These are phyloP conservation scores for Sutorius australiensis DNA, from an alignment of 768 basidiomycete genomes.

Conservation along the genomic window DNA sequence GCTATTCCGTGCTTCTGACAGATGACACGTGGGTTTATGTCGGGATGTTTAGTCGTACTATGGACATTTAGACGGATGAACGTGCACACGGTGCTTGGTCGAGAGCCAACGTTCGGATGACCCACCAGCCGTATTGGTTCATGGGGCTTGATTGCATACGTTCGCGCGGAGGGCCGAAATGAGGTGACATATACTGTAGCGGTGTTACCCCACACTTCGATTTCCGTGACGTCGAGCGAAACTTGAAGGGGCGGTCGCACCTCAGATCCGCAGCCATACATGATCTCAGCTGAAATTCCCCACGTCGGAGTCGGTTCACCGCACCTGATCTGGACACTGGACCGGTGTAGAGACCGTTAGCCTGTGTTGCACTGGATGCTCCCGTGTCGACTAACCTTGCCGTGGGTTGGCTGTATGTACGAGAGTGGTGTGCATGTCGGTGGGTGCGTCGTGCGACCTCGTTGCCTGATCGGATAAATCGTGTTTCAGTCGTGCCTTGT, in stretches of 20 bases:
- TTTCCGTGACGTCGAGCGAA: slow-evolving; percentile 1
- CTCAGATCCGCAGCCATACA: slow-evolving; percentile 18
- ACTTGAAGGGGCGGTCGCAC: slow-evolving; percentile 8
- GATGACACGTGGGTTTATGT: neutral
- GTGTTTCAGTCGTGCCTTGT: slow-evolving; percentile 1
- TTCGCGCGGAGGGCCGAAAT: neutral
- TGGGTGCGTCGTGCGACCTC: neutral
- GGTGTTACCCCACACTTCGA: slow-evolving; percentile 21
- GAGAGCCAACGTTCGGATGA: neutral
- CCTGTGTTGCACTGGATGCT: neutral
- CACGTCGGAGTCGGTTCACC: slow-evolving; percentile 14
- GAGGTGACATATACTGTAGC: neutral
- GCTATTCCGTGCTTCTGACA: neutral
- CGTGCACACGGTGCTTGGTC: slow-evolving; percentile 35
- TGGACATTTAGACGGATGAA: slow-evolving; percentile 57
- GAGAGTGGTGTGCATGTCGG: neutral
- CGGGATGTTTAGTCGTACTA: neutral
- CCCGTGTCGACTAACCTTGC: neutral
- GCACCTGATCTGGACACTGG: neutral
- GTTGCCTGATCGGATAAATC: neutral
- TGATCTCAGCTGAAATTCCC: slow-evolving; percentile 7
- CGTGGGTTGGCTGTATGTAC: neutral
- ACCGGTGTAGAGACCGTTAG: neutral
- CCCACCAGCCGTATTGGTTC: neutral
- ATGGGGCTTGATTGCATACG: neutral